Evolutionary conservation across 2,329 filamentous ascomycete species (phyloP), one percentile per base, ranked within the genome.

Genomic region (Alternaria sp.): DNA sequence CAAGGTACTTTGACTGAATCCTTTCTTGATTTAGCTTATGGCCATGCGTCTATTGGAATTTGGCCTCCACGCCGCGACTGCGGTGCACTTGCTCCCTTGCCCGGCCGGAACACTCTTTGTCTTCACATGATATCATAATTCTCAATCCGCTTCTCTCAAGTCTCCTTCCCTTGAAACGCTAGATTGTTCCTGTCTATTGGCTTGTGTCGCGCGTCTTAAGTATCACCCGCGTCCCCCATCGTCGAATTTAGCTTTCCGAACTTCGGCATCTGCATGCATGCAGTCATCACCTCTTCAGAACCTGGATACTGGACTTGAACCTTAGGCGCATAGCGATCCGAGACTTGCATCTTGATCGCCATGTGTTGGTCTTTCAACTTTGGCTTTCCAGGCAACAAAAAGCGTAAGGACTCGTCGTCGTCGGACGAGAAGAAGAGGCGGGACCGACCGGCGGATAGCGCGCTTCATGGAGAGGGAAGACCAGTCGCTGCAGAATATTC

Each of bases 351-450:
- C 64, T 66, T 70, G 71, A 61, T 75, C 72, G 71, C 72, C 64
- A 79, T 79, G 78, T 79, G 78, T 69, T 79, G 77, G 72, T 75
- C 74, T 66, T 78, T 76, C 65, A 73, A 71, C 53, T 79, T 78
- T 61, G 71, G 72, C 58, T 61, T 71, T 60, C 71, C 74, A 47
- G 71, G 66, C 61, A 73, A 65, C 60, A 74, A 75, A 65, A 78
- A 78, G 66, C 73, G 57, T 55, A 77, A 72, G 55, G 68, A 43
- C 55, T 65, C 68, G 50, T 66, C 70, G 55, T 75, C 76, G 58
- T 70, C 71, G 47, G 58, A 58, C 10, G 71, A 75, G 59, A 75
- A 77, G 60, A 78, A 76, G 67, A 78, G 67, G 69, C 70, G 70
- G 60, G 72, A 74, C 26, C 65, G 59, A 33, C 70, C 68, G 23